Evolutionary conservation across 129 eudicot genomes (phyloP).

Genomic region (Chrysanthemum lavandulifolium): DNA sequence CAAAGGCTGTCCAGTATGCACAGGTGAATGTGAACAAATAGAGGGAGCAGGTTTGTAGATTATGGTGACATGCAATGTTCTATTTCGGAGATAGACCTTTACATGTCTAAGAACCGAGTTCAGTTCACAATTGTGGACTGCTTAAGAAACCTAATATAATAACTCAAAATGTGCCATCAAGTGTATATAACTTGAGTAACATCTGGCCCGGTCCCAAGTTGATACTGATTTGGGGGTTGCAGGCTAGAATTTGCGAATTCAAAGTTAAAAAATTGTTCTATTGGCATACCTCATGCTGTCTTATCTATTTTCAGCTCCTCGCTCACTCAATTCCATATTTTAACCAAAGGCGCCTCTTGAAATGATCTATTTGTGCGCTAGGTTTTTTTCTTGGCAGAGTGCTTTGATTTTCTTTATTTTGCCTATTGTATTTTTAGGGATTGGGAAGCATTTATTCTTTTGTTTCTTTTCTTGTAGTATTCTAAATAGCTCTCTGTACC

Average conservation of each 20-base stretch:
- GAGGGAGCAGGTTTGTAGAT: too few relatives aligned
- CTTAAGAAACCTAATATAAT: too few relatives aligned
- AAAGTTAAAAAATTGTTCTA: background rate
- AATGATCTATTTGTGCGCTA: too few relatives aligned
- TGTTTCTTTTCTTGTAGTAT: background rate
- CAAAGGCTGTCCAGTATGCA: too few relatives aligned
- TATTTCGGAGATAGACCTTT: too few relatives aligned
- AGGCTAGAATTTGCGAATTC: background rate
- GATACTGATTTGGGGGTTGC: too few relatives aligned
- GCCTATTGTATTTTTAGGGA: background rate
- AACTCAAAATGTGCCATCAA: too few relatives aligned
- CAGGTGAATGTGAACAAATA: too few relatives aligned
- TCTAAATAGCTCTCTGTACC: background rate
- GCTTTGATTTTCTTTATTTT: conserved; percentile 2
- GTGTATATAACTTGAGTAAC: background rate
- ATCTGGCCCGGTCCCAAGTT: background rate
- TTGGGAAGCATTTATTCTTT: background rate
- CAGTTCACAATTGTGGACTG: too few relatives aligned
- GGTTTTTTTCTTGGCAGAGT: background rate
- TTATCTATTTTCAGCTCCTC: conserved; percentile 1
- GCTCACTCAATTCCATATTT: conserved; percentile 1
- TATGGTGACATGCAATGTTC: too few relatives aligned
- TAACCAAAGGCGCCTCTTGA: too few relatives aligned
- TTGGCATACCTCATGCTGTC: background rate
- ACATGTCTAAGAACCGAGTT: too few relatives aligned